Evolutionary conservation across 192 early-diverging fungal species (phyloP).

Genomic region (Phlyctochytrium arcticum): DNA sequence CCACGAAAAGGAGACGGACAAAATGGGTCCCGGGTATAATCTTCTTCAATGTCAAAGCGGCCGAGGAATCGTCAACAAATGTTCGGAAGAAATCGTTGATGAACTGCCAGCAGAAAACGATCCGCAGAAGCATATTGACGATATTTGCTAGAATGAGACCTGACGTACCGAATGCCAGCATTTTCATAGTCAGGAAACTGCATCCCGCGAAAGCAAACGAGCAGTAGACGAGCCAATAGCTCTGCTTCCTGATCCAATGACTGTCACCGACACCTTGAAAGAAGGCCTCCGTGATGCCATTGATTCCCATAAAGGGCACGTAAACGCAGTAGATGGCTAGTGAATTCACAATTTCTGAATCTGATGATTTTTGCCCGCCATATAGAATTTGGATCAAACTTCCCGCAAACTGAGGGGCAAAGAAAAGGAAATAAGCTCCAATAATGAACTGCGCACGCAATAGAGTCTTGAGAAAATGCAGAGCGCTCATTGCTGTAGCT

Average conservation of each 20-base stretch:
- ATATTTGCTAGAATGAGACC: constrained; percentile 86
- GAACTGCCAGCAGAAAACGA: constrained; percentile 58
- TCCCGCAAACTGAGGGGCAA: constrained; percentile 80
- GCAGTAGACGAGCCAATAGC: constrained; percentile 71
- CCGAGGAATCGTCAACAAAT: not conserved
- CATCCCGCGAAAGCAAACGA: constrained; percentile 63
- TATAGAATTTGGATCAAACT: constrained; percentile 64
- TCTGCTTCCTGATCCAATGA: constrained; percentile 55
- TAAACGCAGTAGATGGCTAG: constrained; percentile 82
- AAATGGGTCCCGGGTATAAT: not conserved
- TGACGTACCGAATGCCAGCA: constrained; percentile 58
- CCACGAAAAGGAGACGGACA: not conserved
- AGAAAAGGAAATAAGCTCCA: constrained; percentile 68
- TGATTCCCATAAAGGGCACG: constrained; percentile 90
- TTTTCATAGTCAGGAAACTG: constrained; percentile 57
- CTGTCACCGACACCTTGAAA: constrained; percentile 79
- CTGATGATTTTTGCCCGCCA: constrained; percentile 34
- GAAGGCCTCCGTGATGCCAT: constrained; percentile 93
- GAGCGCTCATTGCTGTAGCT: not conserved
- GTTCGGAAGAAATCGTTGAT: constrained; percentile 58
- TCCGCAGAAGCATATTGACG: constrained; percentile 76
- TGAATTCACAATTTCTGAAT: constrained; percentile 45
- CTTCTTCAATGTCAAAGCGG: not conserved
- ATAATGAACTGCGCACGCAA: constrained; percentile 64
- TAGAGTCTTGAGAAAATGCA: constrained; percentile 28